Conservation (phyloP, 2,329 filamentous ascomycete species). For the Coniochaeta hoffmannii region DNA sequence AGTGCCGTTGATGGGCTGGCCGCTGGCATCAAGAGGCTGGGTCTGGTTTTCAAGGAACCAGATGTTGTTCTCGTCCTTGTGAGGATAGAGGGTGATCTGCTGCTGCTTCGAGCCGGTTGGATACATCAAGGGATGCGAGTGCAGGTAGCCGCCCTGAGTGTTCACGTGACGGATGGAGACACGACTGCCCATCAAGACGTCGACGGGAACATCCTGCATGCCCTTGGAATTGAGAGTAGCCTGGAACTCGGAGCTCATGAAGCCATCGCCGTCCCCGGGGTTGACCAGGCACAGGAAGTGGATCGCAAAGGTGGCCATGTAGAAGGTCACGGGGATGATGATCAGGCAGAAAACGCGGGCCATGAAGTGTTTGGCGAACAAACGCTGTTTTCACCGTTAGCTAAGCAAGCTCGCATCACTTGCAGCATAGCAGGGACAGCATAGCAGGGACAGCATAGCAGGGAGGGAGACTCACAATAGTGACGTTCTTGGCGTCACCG, state of each 20-base stretch:
- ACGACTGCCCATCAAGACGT: constrained; percentile 83
- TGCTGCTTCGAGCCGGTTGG: constrained; percentile 96
- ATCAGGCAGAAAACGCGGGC: constrained; percentile 88
- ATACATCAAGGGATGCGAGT: constrained; percentile 97
- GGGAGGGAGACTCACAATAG: constrained; percentile 47
- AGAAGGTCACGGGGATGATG: constrained; percentile 80
- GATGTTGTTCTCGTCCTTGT: constrained; percentile 98
- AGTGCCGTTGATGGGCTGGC: constrained; percentile 71
- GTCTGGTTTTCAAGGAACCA: constrained; percentile 96
- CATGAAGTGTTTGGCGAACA: constrained; percentile 92
- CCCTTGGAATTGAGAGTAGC: constrained; percentile 92
- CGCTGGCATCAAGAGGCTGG: constrained; percentile 71
- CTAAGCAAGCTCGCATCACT: no score
- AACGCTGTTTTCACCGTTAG: constrained; percentile 38
- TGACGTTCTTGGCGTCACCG: constrained; percentile 80
- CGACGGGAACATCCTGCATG: constrained; percentile 91
- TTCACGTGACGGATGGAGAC: constrained; percentile 88
- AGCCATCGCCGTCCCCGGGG: constrained; percentile 94
- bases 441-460: background rate
- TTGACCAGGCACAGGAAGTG: constrained; percentile 92
- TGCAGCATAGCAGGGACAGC: background rate
- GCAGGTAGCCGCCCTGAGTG: constrained; percentile 94
- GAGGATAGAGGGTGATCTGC: constrained; percentile 94
- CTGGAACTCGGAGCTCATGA: constrained; percentile 99
- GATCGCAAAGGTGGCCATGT: constrained; percentile 94